Base-by-base conservation (phyloP, 805 yeast genomes). In the Pichia insulana region DNA sequence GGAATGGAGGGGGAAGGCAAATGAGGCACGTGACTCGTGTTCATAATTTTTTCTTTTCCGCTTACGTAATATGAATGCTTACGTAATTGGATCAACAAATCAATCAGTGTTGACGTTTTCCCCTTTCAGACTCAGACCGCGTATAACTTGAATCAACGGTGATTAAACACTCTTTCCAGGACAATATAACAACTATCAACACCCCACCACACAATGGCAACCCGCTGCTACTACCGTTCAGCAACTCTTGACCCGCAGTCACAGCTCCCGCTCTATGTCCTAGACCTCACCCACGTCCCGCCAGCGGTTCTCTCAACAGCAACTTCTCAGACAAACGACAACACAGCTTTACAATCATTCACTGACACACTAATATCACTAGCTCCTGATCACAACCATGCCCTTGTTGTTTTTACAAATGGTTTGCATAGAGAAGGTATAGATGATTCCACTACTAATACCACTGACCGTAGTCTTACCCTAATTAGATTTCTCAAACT, bases 371-470 rank as follows among this genome's bases (percentile, higher is more conserved):
- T 85, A 32, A 67, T 84, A 44, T 52, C 63, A 3, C 59, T 65
- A 37, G 66, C 88, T 34, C 96, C 96, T 1, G 52, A 62, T 6
- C 66, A 69, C 25, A 75, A 78, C 6, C 85, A 81, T 56, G 78
- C 80, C 7, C 57, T 90, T 15, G 73, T 86, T 0, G 74, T 88
- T 55, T 80, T 89, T 54, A 84, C 94, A 32, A 80, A 95, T 28
- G 96, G 96, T 0, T 77, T 90, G 42, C 77, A 71, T 25, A 55
- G 62, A 40, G 20, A 20, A 15, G 15, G 20, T 9, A n/a, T 22
- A 22, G 25, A 22, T 22, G 25, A 22, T 8, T 22, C 25, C 25
- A 8, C 31, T 17, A 17, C 26, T 26, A 26, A 5, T 13, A 17
- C 18, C 18, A 19, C n/a, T 19, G 19, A 33, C 25, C 25, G 25